Percentiles rank a stretch among this genome's conserved stretches.
These are phyloP conservation scores for Sherardia arvensis DNA, from an alignment of 257 asterid genomes.

Conservation along the genomic window DNA sequence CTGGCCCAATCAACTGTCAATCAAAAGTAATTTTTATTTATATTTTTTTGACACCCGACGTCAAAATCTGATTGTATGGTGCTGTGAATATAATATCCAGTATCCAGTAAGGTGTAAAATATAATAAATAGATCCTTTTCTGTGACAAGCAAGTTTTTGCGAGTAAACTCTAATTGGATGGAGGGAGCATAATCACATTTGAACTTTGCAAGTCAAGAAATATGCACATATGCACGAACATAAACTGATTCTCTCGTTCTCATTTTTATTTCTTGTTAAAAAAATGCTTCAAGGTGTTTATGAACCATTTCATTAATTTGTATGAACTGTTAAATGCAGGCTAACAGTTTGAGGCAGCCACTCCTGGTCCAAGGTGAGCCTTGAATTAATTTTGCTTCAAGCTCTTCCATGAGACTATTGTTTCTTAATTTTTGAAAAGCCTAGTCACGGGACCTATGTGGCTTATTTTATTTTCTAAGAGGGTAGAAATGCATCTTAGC, in stretches of 20 bases:
- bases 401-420: background rate
- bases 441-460: background rate
- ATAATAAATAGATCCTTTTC: background rate
- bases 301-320: constrained; percentile 6
- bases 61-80: background rate
- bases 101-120: background rate
- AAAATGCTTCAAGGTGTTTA: background rate
- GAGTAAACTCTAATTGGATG: background rate
- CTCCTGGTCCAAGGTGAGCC: constrained; percentile 43
- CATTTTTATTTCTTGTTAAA: background rate
- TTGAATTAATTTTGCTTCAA: background rate
- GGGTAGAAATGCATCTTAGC: background rate
- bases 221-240: background rate
- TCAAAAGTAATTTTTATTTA: too few species aligned
- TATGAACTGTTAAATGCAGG: constrained; percentile 43
- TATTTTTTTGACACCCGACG: too few species aligned
- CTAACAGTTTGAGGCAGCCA: constrained; percentile 29
- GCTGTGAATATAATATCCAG: background rate
- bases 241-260: background rate
- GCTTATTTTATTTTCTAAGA: background rate
- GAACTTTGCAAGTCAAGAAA: background rate
- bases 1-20: background rate
- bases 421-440: background rate
- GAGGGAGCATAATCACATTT: too few species aligned
- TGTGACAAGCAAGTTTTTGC: background rate